Evolutionary conservation across 208 protist genomes (phyloP), one percentile per base, ranked within the genome.

Genomic region (Herpetomonas muscarum): DNA sequence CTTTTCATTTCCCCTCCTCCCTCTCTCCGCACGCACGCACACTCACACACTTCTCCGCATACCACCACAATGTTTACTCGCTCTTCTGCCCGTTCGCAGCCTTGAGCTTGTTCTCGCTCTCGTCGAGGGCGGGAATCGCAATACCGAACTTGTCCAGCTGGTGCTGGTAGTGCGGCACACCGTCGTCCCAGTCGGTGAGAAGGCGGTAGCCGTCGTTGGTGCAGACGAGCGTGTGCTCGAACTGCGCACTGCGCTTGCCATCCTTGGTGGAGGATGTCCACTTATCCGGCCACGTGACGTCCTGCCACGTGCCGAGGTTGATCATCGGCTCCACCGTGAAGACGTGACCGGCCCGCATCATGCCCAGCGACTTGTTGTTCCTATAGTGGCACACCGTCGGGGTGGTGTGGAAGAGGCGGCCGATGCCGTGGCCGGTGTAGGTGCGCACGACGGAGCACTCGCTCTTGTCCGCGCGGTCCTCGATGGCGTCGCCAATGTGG

Each of bases 251-350:
- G 25, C 92, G 87, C 71, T 93, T 95, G 44, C 97, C 96, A 70
- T 99, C 97, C 46, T 62, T 61, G n/a, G 96, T 98, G 0, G 90
- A 66, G 42, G 85, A 90, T 0, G 97, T 99, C 97, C 97, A 99
- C n/a, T 94, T 88, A 55, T 99, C 98, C 7, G 93, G 85, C 93
- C 94, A 98, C 9, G 92, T 87, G 10, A 88, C 76, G 64, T 97
- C 92, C 55, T 96, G 68, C 84, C 87, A 93, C n/a, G 61, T 78
- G 21, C 93, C 94, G 21, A 91, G 75, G 74, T 97, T 98, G 47
- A 99, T 97, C 89, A 99, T 98, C 25, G 98, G 98, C 85, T 99
- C 98, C 55, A 99, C 99, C 0, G 98, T 99, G 67, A 98, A 99
- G 41, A 97, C 87, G 70, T 98, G 93, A 9, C 98, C 98, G 7